phyloP scores from a whole-genome alignment of 495 filamentous ascomycete genomes.

The Aspergillus homomorphus region DNA sequence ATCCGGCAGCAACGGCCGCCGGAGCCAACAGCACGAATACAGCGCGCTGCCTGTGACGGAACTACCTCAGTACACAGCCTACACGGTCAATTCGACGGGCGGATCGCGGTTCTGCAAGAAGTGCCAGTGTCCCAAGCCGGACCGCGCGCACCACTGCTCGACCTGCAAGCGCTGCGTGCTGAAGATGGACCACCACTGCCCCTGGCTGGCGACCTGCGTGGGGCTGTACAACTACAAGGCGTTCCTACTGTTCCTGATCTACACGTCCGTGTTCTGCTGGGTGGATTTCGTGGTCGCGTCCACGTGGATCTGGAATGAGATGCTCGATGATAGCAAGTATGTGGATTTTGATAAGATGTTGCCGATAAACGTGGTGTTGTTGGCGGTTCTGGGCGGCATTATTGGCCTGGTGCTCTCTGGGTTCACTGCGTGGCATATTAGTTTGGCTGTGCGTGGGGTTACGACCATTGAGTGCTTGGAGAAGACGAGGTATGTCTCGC shows the following conservation, averaged over 20 bases:
- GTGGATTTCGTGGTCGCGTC: conserved; percentile 69
- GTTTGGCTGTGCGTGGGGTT: conserved; percentile 69
- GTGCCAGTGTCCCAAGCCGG: conserved; percentile 88
- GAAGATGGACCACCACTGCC: conserved; percentile 99
- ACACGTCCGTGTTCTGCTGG: conserved; percentile 83
- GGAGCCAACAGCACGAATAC: conserved; percentile 50
- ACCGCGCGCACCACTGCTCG: conserved; percentile 94
- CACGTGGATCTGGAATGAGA: conserved; percentile 76
- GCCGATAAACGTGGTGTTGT: conserved; percentile 86
- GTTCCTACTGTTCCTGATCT: conserved; percentile 90
- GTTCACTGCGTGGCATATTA: conserved; percentile 92
- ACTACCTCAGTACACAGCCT: conserved; percentile 59
- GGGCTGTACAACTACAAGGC: conserved; percentile 93
- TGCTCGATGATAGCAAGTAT: conserved; percentile 61
- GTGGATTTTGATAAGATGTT: conserved; percentile 70
- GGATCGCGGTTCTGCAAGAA: conserved; percentile 92
- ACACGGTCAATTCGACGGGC: conserved; percentile 88
- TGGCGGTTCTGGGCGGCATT: conserved; percentile 83
- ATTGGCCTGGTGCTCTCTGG: conserved; percentile 84
- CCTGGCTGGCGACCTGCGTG: conserved; percentile 95
- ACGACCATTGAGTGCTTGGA: conserved; percentile 96
- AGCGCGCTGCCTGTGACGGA: conserved; percentile 63
- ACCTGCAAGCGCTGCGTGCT: conserved; percentile 89
- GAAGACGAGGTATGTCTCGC: conserved; percentile 86
- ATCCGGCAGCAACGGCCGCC: conserved; percentile 29